Conservation (phyloP, 2,329 filamentous ascomycete genomes). For the Monilinia vaccinii-corymbosi region DNA sequence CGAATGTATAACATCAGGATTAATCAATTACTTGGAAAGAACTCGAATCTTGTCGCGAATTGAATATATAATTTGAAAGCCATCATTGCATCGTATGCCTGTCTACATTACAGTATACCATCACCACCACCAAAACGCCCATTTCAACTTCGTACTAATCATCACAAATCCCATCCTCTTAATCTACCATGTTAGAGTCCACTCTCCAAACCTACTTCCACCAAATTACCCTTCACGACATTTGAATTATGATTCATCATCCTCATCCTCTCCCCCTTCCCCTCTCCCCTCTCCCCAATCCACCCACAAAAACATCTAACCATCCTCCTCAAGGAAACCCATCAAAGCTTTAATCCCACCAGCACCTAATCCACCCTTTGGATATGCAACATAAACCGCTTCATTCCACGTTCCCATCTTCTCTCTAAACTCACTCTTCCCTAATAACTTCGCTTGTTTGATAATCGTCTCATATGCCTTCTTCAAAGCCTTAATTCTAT, state of each 20-base stretch:
- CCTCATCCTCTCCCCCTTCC: not conserved
- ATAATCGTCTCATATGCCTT: constrained; percentile 76
- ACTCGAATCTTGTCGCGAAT: no score
- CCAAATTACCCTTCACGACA: not conserved
- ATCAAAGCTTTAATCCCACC: constrained; percentile 77
- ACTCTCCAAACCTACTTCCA: not conserved
- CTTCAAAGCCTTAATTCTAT: constrained; percentile 71
- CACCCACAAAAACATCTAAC: not conserved
- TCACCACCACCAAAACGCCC: no score
- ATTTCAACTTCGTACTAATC: no score
- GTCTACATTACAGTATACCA: no score
- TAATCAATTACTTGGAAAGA: no score
- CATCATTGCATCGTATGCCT: no score
- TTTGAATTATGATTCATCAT: not conserved
- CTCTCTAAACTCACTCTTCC: constrained; percentile 82
- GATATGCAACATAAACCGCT: constrained; percentile 83
- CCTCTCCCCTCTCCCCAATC: no score
- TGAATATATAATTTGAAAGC: no score
- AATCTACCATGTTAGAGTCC: not conserved
- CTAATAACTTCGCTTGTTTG: constrained; percentile 70
- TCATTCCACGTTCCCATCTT: constrained; percentile 84
- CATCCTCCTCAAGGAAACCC: constrained; percentile 75
- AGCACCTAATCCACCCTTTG: constrained; percentile 73
- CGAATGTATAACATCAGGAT: no score
- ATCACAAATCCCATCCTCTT: not conserved